phyloP scores from a whole-genome alignment of 1,284 basidiomycete genomes.

The Naganishia sp. region DNA sequence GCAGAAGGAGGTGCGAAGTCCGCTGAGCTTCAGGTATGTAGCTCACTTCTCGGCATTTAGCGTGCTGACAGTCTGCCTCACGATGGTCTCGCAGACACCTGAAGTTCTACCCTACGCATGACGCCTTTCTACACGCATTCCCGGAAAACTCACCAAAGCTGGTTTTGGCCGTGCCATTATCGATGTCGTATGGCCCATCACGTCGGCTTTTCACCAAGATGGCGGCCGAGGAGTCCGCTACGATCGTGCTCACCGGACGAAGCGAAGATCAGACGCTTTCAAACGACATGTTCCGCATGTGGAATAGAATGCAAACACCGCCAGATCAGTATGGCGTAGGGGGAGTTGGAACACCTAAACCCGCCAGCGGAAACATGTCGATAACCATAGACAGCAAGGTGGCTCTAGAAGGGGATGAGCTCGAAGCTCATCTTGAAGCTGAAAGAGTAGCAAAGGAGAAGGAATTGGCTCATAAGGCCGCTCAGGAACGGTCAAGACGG shows the following conservation, averaged over 20 bases:
- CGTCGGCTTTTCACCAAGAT: slow-evolving; percentile 81
- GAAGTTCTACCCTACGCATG: slow-evolving; percentile 82
- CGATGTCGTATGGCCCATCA: slow-evolving; percentile 89
- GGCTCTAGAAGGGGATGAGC: slow-evolving; percentile 78
- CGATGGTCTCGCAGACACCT: slow-evolving; percentile 64
- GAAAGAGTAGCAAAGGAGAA: slow-evolving; percentile 81
- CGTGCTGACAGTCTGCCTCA: not conserved
- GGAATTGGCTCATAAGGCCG: slow-evolving; percentile 81
- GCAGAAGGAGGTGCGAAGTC: slow-evolving; percentile 68
- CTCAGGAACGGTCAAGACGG: slow-evolving; percentile 75
- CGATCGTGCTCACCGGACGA: slow-evolving; percentile 75
- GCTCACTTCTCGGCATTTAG: not conserved
- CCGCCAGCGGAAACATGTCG: slow-evolving; percentile 38
- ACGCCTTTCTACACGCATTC: slow-evolving; percentile 75
- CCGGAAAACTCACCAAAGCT: slow-evolving; percentile 86
- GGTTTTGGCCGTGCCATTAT: slow-evolving; percentile 87
- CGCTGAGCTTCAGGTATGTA: slow-evolving; percentile 55
- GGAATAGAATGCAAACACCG: slow-evolving; percentile 78
- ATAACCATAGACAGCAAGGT: slow-evolving; percentile 73
- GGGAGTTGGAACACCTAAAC: slow-evolving; percentile 64
- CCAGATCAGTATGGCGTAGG: slow-evolving; percentile 80
- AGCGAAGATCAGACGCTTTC: slow-evolving; percentile 79
- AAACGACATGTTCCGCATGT: slow-evolving; percentile 76
- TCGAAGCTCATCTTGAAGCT: slow-evolving; percentile 76
- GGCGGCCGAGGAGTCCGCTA: slow-evolving; percentile 75